These are phyloP conservation scores for Fusarium nygamai DNA, from an alignment of 2,329 filamentous ascomycete genomes.

Conservation along the genomic window DNA sequence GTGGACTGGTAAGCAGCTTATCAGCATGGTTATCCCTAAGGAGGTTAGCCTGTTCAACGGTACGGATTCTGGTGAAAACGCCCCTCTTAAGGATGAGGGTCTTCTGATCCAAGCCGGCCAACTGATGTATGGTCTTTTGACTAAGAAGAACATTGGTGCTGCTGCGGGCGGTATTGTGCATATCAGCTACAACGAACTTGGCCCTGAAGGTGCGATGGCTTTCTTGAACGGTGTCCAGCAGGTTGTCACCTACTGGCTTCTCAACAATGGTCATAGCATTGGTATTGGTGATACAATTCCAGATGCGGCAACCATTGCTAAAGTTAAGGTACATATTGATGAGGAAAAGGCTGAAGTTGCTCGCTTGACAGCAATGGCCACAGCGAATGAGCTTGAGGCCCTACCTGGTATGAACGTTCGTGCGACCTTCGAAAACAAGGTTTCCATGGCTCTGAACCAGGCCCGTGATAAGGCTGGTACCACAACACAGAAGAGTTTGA, in stretches of 20 bases:
- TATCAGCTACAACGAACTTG: slow-evolving; percentile 95
- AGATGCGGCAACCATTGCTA: slow-evolving; percentile 82
- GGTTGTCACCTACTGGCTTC: slow-evolving; percentile 95
- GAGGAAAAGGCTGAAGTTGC: slow-evolving; percentile 85
- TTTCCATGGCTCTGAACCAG: slow-evolving; percentile 91
- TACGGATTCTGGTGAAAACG: slow-evolving; percentile 69
- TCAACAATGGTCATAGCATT: slow-evolving; percentile 97
- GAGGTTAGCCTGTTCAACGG: slow-evolving; percentile 80
- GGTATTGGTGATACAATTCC: slow-evolving; percentile 99
- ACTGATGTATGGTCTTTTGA: slow-evolving; percentile 88
- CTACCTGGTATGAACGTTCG: slow-evolving; percentile 98
- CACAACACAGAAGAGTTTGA: slow-evolving; percentile 88
- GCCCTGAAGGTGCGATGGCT: slow-evolving; percentile 83
- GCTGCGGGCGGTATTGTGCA: slow-evolving; percentile 91
- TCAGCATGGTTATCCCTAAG: slow-evolving; percentile 89
- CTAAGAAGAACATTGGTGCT: slow-evolving; percentile 94
- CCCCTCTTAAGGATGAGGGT: slow-evolving; percentile 78
- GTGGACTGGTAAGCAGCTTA: slow-evolving; percentile 98
- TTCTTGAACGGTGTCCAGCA: slow-evolving; percentile 97
- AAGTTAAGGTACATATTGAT: slow-evolving; percentile 84
- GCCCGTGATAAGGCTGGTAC: slow-evolving; percentile 97
- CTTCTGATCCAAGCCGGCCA: slow-evolving; percentile 87
- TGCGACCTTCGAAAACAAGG: slow-evolving; percentile 97
- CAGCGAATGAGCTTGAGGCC: slow-evolving; percentile 88
- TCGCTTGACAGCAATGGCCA: slow-evolving; percentile 78